Conservation (phyloP, 2,329 filamentous ascomycete species). For the Periconia digitata region DNA sequence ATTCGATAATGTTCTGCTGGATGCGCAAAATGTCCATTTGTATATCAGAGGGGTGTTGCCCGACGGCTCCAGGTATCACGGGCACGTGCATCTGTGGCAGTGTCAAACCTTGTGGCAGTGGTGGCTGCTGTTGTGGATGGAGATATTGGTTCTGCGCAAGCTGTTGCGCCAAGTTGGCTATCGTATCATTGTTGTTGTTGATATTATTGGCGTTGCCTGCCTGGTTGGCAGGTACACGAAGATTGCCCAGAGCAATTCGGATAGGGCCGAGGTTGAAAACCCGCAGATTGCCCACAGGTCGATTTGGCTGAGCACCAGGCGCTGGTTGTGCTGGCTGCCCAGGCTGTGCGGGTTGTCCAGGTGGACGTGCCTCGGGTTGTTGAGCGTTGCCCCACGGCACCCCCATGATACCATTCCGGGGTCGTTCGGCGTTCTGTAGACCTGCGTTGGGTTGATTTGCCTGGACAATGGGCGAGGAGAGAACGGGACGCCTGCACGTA, state of each 20-base stretch:
- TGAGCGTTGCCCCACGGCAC: conserved; percentile 24
- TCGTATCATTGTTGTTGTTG: conserved; percentile 24
- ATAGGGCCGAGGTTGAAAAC: conserved; percentile 42
- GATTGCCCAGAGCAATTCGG: conserved; percentile 36
- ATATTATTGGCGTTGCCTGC: conserved; percentile 23
- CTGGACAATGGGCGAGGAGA: conserved; percentile 45
- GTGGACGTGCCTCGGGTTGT: conserved; percentile 17
- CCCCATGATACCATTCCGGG: conserved; percentile 17
- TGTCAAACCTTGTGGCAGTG: conserved; percentile 6
- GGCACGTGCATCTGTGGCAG: conserved; percentile 12
- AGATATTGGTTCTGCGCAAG: conserved; percentile 19
- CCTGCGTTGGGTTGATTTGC: conserved; percentile 29
- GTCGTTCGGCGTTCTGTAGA: conserved; percentile 22
- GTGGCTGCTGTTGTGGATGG: conserved; percentile 11
- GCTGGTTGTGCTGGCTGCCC: conserved; percentile 25
- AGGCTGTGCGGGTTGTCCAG: conserved; percentile 6
- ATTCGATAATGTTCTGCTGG: conserved; percentile 41
- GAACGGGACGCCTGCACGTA: conserved; percentile 83
- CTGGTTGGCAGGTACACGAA: conserved; percentile 32
- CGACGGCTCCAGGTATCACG: conserved; percentile 21
- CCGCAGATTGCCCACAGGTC: conserved; percentile 34
- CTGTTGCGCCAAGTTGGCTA: conserved; percentile 26
- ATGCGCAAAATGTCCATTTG: conserved; percentile 40
- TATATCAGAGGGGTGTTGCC: conserved; percentile 35
- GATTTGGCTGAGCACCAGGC: conserved; percentile 20